These are phyloP conservation scores for Saccharum spontaneum DNA, from an alignment of 176 grass and related monocot species.

Conservation along the genomic window DNA sequence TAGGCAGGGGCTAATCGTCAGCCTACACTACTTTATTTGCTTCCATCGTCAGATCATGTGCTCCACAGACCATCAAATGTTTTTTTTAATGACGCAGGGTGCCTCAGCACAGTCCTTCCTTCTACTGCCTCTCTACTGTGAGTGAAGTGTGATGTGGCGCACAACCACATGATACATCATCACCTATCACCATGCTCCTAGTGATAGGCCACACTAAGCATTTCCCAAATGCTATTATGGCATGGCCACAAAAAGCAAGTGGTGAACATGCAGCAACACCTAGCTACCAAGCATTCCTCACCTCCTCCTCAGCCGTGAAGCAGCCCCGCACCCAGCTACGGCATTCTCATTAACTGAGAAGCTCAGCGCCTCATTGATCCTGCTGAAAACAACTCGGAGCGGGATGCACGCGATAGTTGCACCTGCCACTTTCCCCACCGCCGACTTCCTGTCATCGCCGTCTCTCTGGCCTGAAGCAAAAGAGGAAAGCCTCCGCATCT, in stretches of 20 bases:
- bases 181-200: not conserved
- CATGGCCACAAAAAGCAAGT: not conserved
- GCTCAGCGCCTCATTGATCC: conserved; percentile 78
- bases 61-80: not conserved
- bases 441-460: conserved; percentile 34
- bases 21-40: conserved; percentile 10
- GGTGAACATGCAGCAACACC: not conserved
- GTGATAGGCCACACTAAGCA: not conserved
- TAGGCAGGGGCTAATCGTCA: not conserved
- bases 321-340: not conserved
- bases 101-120: not conserved
- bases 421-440: conserved; percentile 49
- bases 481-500: conserved; percentile 90
- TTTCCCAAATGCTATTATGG: not conserved
- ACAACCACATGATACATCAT: conserved; percentile 11
- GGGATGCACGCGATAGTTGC: conserved; percentile 72
- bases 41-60: conserved; percentile 23
- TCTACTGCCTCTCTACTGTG: not conserved
- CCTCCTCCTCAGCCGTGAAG: not conserved
- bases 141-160: not conserved
- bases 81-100: not conserved
- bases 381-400: conserved; percentile 90
- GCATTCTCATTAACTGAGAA: conserved; percentile 41
- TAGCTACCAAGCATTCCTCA: not conserved
- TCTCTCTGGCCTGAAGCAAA: conserved; percentile 47